These are phyloP conservation scores for Cystobasidiaceae sp. DNA, from an alignment of 1,284 basidiomycete species.

Conservation along the genomic window DNA sequence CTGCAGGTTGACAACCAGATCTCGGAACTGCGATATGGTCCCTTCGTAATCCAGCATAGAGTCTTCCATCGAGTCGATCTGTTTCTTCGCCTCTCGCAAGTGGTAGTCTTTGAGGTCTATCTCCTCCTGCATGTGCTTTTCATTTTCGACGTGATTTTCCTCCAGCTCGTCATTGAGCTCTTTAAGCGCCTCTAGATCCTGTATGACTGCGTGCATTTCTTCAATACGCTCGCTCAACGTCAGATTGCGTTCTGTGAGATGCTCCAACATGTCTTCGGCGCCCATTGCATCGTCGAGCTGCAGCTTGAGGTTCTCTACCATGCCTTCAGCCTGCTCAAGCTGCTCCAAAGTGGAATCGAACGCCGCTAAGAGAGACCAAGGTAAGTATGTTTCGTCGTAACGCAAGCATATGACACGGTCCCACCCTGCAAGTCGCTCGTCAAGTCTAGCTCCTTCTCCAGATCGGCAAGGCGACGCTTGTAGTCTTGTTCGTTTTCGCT, in stretches of 20 bases:
- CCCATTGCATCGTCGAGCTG: conserved; percentile 93
- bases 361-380: conserved; percentile 59
- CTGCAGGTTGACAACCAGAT: conserved; percentile 76
- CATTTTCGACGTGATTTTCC: conserved; percentile 91
- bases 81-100: conserved; percentile 62
- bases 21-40: conserved; percentile 84
- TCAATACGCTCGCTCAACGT: conserved; percentile 94
- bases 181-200: conserved; percentile 91
- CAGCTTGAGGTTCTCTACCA: conserved; percentile 87
- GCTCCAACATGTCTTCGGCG: conserved; percentile 92
- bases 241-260: conserved; percentile 90
- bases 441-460: conserved; percentile 73
- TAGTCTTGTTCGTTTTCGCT: conserved; percentile 83
- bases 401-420: conserved; percentile 21
- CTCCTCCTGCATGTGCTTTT: conserved; percentile 85
- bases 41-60: conserved; percentile 73
- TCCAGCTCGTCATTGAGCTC: conserved; percentile 96
- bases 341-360: conserved; percentile 73
- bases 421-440: conserved; percentile 47
- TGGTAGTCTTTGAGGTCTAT: conserved; percentile 72
- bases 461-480: conserved; percentile 69
- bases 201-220: conserved; percentile 89
- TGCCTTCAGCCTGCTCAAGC: conserved; percentile 75
- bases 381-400: neutral
- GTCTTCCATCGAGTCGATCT: conserved; percentile 66